Base-by-base conservation (phyloP, 2,329 filamentous ascomycete species). In the Xylariaceae sp. region DNA sequence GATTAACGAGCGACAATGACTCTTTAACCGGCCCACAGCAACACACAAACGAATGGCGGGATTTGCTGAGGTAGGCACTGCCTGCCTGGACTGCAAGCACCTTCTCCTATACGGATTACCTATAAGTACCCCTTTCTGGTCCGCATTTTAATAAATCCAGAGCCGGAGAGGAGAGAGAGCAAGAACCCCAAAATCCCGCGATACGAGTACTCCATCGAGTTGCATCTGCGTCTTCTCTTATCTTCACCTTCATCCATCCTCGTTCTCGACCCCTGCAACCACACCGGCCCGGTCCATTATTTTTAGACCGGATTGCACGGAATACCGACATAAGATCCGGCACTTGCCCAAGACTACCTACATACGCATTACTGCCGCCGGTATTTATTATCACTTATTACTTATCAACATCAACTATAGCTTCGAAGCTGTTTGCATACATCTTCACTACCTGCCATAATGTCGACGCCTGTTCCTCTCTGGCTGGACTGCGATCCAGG, bases 401-500 rank as follows among this genome's bases (percentile, higher is more conserved):
- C 44, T n/a, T 47, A 47, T 15, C 15, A n/a, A 7, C 44, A 18
- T 8, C 7, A 6, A 23, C 15, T 49, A 7, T 49, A 9, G 47
- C 47, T 9, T 23, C 17, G 17, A 9, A 49, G 23, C 47, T 8
- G 7, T 4, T 13, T 17, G 2, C 7, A 2, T 44, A 56, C 13
- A 4, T 30, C 23, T 30, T 30, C 23, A 30, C 23, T 47, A 42
- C 37, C 37, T 42, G 9, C 13, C 5, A 15, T 11, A 9, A 73
- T 72, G 71, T 62, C 70, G 9, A 67, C 68, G 63, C 62, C 73
- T 70, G 72, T 84, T 44, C 82, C 82, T 15, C 73, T 85, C 61
- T 85, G 82, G 82, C 74, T 86, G 64, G 83, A 86, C 69, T 85
- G 82, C 65, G 83, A 86, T 69, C 83, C 83, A 10, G 83, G 83